Percentiles rank a stretch among this genome's conserved stretches.
Conservation (phyloP, 2,329 filamentous ascomycete genomes). For the Cladosporium velox region DNA sequence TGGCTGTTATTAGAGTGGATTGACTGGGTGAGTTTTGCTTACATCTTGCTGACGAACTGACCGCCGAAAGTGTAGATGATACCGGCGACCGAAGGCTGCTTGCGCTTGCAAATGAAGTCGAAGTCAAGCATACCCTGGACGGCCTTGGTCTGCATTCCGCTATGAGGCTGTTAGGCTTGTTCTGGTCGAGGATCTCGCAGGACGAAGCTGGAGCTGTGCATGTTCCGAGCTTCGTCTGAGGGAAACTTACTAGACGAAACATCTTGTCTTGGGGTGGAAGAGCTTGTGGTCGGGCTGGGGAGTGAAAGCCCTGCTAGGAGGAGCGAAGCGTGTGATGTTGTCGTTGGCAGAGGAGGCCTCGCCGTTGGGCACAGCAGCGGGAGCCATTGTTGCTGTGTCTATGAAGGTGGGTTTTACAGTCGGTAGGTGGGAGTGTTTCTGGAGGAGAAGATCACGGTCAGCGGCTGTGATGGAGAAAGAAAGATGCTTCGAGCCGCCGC, state of each 20-base stretch:
- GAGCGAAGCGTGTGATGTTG: constrained; percentile 95
- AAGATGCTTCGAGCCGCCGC: constrained; percentile 4
- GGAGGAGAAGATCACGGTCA: not conserved
- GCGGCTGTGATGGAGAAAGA: not conserved
- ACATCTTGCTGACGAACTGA: constrained; percentile 99
- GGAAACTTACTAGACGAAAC: constrained; percentile 83
- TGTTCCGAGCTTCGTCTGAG: not conserved
- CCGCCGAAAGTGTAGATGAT: constrained; percentile 99
- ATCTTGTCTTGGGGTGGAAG: constrained; percentile 99
- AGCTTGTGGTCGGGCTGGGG: constrained; percentile 85
- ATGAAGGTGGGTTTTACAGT: constrained; percentile 17
- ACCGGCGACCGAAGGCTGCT: constrained; percentile 91
- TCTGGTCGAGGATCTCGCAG: not conserved
- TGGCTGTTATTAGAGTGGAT: not conserved
- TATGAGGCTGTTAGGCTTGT: constrained; percentile 41
- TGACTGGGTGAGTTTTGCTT: constrained; percentile 26
- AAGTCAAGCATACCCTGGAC: constrained; percentile 79
- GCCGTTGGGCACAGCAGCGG: constrained; percentile 40
- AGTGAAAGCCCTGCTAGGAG: constrained; percentile 88
- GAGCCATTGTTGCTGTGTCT: constrained; percentile 45
- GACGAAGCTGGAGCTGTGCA: constrained; percentile 2
- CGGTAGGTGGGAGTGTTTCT: constrained; percentile 14
- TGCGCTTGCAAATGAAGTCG: constrained; percentile 99
- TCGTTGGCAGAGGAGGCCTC: constrained; percentile 76
- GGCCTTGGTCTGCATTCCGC: constrained; percentile 86